Evolutionary conservation across 192 early-diverging fungal species (phyloP).

Genomic region (Podila verticillata): DNA sequence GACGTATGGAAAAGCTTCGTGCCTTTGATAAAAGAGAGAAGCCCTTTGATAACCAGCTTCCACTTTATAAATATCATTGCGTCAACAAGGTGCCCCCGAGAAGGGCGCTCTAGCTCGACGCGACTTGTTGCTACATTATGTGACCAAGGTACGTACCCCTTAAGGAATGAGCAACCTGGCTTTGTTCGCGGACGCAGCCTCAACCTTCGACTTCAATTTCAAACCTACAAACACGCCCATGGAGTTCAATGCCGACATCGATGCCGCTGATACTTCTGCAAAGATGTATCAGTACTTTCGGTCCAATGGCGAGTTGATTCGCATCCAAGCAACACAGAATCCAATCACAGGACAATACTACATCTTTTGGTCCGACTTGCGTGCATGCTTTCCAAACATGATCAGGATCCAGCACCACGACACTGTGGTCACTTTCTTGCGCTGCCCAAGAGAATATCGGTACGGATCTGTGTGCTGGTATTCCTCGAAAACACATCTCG

Average conservation of each 20-base stretch:
- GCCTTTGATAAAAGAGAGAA: no score
- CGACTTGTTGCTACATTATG: no score
- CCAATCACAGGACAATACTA: constrained; percentile 13
- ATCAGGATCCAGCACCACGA: constrained; percentile 20
- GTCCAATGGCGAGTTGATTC: constrained; percentile 11
- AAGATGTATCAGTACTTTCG: constrained; percentile 22
- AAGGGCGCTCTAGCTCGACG: no score
- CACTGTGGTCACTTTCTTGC: constrained; percentile 16
- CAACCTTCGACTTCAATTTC: no score
- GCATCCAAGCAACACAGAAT: constrained; percentile 13
- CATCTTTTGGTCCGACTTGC: constrained; percentile 29
- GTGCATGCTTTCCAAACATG: constrained; percentile 19
- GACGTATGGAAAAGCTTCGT: no score
- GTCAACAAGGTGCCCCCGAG: no score
- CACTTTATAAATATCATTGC: no score
- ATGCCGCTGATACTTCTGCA: background rate
- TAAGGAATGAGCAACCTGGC: no score
- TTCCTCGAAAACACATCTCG: background rate
- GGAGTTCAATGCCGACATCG: background rate
- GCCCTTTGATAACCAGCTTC: no score
- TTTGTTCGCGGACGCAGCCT: no score
- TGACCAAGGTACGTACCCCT: no score
- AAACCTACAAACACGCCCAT: background rate
- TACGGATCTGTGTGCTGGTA: background rate
- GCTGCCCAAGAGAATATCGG: constrained; percentile 25